Conservation (phyloP, 164 flowering plant species). For the Cinnamomum chago region DNA sequence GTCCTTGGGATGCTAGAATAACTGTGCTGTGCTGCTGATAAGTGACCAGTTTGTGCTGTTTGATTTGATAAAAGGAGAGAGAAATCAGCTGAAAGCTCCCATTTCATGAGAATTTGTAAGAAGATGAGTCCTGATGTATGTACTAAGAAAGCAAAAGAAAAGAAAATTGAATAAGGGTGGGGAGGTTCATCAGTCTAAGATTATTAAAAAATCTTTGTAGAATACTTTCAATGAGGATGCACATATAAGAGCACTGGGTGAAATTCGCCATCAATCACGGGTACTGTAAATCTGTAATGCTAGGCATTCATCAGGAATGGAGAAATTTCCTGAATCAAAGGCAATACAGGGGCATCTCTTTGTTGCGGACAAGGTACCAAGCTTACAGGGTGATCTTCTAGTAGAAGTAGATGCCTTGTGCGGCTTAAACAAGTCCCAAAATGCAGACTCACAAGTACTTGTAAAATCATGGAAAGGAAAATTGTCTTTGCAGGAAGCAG, state of each 20-base stretch:
- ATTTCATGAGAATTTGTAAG: background rate
- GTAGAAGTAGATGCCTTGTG: conserved; percentile 23
- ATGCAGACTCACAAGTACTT: conserved; percentile 18
- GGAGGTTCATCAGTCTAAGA: background rate
- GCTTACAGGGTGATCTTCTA: conserved; percentile 13
- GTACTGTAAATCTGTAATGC: conserved; percentile 27
- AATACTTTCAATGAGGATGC: background rate
- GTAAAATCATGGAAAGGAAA: conserved; percentile 45
- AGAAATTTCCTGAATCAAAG: conserved; percentile 42
- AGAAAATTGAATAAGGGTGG: background rate
- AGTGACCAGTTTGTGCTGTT: background rate
- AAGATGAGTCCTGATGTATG: background rate
- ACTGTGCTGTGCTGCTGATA: background rate
- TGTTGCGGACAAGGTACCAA: conserved; percentile 11
- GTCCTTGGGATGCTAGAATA: background rate
- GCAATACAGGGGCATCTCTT: conserved; percentile 22
- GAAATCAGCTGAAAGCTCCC: background rate
- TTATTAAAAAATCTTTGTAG: background rate
- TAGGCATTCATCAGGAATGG: conserved; percentile 35
- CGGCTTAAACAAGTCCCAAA: conserved; percentile 6
- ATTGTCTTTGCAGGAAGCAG: conserved; percentile 32
- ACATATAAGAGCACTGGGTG: background rate
- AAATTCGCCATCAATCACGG: background rate
- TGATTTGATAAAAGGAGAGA: background rate
- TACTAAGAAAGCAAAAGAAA: background rate